phyloP scores from a whole-genome alignment of 2,329 filamentous ascomycete species.

The Exophiala viscosa region DNA sequence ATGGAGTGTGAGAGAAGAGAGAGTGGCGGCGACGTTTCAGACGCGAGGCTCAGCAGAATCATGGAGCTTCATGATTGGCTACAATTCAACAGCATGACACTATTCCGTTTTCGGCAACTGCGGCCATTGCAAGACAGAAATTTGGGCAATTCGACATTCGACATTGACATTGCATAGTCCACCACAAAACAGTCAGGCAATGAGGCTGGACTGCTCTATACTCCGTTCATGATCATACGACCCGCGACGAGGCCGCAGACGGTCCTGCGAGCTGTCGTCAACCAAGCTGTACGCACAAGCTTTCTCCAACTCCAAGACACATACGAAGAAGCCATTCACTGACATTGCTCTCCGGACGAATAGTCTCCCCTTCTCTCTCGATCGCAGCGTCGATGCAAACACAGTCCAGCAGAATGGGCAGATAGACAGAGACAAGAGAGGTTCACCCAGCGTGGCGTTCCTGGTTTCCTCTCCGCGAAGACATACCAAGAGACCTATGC shows the following conservation, averaged over 20 bases:
- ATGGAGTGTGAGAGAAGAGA: slow-evolving; percentile 6
- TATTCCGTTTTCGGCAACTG: slow-evolving; percentile 10
- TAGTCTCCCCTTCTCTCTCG: slow-evolving; percentile 19
- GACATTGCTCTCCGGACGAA: not conserved
- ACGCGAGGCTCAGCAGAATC: slow-evolving; percentile 10
- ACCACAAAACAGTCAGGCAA: not conserved
- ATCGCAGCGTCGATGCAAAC: slow-evolving; percentile 24
- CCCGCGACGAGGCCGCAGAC: slow-evolving; percentile 26
- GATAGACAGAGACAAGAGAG: slow-evolving; percentile 18
- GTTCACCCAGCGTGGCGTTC: slow-evolving; percentile 52
- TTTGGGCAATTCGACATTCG: slow-evolving; percentile 6
- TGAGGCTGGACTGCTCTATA: slow-evolving; percentile 7
- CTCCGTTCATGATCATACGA: slow-evolving; percentile 25
- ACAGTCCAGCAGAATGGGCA: slow-evolving; percentile 16
- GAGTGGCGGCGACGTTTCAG: slow-evolving; percentile 23
- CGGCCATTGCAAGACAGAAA: not conserved
- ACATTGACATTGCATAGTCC: not conserved
- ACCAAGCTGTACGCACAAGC: slow-evolving; percentile 12
- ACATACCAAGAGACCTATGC: slow-evolving; percentile 76
- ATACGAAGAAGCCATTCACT: not conserved
- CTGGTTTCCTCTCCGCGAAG: slow-evolving; percentile 65
- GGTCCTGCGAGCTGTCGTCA: slow-evolving; percentile 23
- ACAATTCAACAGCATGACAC: not conserved
- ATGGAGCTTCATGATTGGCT: slow-evolving; percentile 17
- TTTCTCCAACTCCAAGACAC: not conserved